Conservation (phyloP, 768 basidiomycete genomes). For the Termitomyces sp. region DNA sequence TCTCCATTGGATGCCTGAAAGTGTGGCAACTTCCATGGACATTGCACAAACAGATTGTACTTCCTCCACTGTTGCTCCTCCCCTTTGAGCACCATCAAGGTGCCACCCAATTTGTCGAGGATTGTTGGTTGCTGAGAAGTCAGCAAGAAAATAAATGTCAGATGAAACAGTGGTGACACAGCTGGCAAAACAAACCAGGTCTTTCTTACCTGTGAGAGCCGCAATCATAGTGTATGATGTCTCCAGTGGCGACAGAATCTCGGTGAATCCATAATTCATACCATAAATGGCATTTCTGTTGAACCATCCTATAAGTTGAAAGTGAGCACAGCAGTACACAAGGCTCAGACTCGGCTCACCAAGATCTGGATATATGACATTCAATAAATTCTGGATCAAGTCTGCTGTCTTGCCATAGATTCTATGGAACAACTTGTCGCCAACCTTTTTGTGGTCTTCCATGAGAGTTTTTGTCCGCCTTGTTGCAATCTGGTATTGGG, state of each 20-base stretch:
- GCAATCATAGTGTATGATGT: constrained; percentile 58
- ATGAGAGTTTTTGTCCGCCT: constrained; percentile 13
- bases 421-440: constrained; percentile 39
- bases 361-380: constrained; percentile 56
- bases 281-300: constrained; percentile 54
- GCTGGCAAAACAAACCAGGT: too few species aligned
- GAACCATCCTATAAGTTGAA: constrained; percentile 64
- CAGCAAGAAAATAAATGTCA: not conserved
- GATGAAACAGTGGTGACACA: not conserved
- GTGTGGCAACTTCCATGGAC: constrained; percentile 45
- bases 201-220: constrained; percentile 42
- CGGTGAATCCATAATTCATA: constrained; percentile 44
- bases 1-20: constrained; percentile 52
- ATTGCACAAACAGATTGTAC: constrained; percentile 52
- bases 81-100: constrained; percentile 48
- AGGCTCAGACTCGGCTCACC: constrained; percentile 35
- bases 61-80: constrained; percentile 52
- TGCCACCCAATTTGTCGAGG: constrained; percentile 66
- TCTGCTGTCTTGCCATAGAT: constrained; percentile 61
- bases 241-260: constrained; percentile 45
- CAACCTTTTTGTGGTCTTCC: constrained; percentile 37
- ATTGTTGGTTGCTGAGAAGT: constrained; percentile 41
- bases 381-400: constrained; percentile 41
- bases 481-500: too few species aligned
- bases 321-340: not conserved